These are phyloP conservation scores for Globisporangium uncinulatum DNA, from an alignment of 352 stramenopile genomes.

Conservation along the genomic window DNA sequence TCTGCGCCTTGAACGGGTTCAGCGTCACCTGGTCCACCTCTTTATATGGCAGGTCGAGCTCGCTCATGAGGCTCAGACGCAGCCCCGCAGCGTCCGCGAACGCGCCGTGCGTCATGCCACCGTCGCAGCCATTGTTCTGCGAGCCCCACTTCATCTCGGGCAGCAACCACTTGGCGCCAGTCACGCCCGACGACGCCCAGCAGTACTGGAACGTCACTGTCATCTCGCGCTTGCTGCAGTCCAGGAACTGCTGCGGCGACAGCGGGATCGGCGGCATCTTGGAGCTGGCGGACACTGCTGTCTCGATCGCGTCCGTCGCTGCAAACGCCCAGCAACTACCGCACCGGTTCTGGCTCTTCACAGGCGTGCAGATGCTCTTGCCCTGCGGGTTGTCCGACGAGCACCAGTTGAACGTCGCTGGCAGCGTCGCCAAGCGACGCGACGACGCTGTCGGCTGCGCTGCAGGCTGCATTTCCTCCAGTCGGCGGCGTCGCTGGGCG, in stretches of 20 bases:
- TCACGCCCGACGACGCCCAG: slow-evolving; percentile 45
- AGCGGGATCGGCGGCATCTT: slow-evolving; percentile 39
- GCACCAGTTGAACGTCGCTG: slow-evolving; percentile 64
- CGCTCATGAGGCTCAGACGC: slow-evolving; percentile 45
- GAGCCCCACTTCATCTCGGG: slow-evolving; percentile 67
- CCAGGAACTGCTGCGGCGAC: slow-evolving; percentile 76
- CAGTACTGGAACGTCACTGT: slow-evolving; percentile 75
- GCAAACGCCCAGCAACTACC: slow-evolving; percentile 83
- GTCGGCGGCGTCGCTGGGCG: slow-evolving; percentile 27
- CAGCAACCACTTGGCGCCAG: slow-evolving; percentile 50
- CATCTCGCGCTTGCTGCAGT: slow-evolving; percentile 67
- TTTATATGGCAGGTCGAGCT: slow-evolving; percentile 65
- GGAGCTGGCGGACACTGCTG: slow-evolving; percentile 46
- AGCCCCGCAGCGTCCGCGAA: slow-evolving; percentile 66
- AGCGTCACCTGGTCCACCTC: slow-evolving; percentile 28
- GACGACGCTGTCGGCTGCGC: slow-evolving; percentile 9
- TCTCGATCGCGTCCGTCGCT: slow-evolving; percentile 72
- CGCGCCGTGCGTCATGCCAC: slow-evolving; percentile 77
- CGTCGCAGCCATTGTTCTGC: slow-evolving; percentile 69
- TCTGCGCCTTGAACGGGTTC: slow-evolving; percentile 20
- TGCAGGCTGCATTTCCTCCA: slow-evolving; percentile 7
- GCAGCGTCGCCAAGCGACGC: slow-evolving; percentile 10
- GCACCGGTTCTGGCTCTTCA: slow-evolving; percentile 81
- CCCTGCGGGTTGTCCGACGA: slow-evolving; percentile 56
- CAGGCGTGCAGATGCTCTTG: slow-evolving; percentile 56